Evolutionary conservation across 768 basidiomycete species (phyloP), one percentile per base, ranked within the genome.

Genomic region (Mycena galericulata): DNA sequence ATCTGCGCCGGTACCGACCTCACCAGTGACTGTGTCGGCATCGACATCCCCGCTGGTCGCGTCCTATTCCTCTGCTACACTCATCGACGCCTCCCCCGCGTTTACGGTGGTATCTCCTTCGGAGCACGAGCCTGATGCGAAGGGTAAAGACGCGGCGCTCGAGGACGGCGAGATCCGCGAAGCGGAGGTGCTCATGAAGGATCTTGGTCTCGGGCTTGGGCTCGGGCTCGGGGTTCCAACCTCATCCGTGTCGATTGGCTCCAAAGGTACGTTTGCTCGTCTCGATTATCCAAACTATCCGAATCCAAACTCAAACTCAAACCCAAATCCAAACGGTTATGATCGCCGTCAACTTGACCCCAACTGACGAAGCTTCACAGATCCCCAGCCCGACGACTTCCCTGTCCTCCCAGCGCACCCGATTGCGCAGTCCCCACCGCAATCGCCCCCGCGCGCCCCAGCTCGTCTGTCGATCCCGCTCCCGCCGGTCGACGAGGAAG

Each of bases 1-100:
- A n/a, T n/a, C 66, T 18, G 47, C 62, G 62, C 36, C 64, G 36
- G 22, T n/a, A n/a, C n/a, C 50, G 41, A n/a, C 50, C 20, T 58
- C 56, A n/a, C 66, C 59, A 4, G 26, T 71, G 27, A n/a, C 66
- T 18, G 47, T 53, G 62, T 46, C 64, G 36, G 22, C n/a, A n/a
- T 24, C 50, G 41, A n/a, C 50, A 26, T 58, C 56, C n/a, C 66
- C 59, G 3, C 27, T 71, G 27, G 62, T 68, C 2, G 45, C 57
- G 5, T 71, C 70, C n/a, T 68, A 53, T 18, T 67, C 70, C 22
- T 64, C 66, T 30, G 66, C 62, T 17, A 71, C 70, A 6, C 66
- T 71, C 20, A 57, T 71, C 47, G 70, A 68, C 15, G 38, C 41
- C 51, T 53, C 36, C 43, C 14, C n/a, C n/a, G n/a, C 34, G 38